Percentiles rank a stretch among this genome's conserved stretches.
Evolutionary conservation across 257 asterid genomes (phyloP).

Genomic region (Coffea canephora): DNA sequence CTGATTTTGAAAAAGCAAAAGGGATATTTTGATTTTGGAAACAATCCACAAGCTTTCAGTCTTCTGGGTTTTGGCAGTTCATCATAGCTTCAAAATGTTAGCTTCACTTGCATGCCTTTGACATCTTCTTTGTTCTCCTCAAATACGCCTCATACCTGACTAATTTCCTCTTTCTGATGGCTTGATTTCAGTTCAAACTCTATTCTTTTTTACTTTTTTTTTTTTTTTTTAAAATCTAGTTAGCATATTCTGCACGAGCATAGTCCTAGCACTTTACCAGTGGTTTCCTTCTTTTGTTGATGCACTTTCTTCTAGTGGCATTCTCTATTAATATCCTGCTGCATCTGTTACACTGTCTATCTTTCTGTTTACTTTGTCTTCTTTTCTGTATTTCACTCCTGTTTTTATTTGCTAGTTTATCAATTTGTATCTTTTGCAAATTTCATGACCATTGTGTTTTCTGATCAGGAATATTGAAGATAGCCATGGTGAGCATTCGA

Average conservation of each 20-base stretch:
- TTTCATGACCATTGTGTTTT: slow-evolving; percentile 14
- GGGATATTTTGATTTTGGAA: not conserved
- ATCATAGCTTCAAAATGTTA: not conserved
- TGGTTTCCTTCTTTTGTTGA: not conserved
- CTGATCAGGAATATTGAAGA: slow-evolving; percentile 33
- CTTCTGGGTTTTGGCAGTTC: not conserved
- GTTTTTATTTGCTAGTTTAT: not conserved
- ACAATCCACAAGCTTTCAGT: not conserved
- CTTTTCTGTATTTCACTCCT: not conserved
- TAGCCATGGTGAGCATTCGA: slow-evolving; percentile 89
- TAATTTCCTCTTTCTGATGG: not conserved
- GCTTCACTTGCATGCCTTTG: not conserved
- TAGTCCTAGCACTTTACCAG: not conserved
- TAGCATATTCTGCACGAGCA: not conserved
- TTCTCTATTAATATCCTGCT: not conserved
- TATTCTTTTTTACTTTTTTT: not conserved
- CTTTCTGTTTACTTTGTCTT: not conserved
- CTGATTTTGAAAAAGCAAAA: not conserved
- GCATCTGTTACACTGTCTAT: not conserved
- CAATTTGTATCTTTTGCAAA: not conserved
- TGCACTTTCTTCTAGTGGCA: not conserved
- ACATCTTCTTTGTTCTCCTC: not conserved
- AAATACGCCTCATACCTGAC: not conserved
- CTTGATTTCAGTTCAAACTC: not conserved
- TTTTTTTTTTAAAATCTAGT: not conserved